Conservation (phyloP, 176 grass and related monocot genomes). For the Triticum dicoccoides region DNA sequence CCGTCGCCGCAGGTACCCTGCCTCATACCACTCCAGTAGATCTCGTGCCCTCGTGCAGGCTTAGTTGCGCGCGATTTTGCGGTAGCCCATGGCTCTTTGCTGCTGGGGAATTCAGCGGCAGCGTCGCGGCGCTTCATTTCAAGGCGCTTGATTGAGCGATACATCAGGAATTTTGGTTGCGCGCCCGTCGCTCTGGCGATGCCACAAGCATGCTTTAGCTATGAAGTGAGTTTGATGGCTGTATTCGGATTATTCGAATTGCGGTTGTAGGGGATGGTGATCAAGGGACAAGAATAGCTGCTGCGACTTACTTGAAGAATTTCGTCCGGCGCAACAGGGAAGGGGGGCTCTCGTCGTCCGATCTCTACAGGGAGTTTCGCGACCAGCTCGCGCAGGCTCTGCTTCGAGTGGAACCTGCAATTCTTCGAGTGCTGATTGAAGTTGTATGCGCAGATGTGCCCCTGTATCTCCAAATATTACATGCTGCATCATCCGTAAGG, state of each 20-base stretch:
- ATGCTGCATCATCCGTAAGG: background rate
- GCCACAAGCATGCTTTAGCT: background rate
- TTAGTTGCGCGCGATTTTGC: background rate
- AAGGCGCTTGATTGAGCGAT: background rate
- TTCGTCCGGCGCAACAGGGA: constrained; percentile 40
- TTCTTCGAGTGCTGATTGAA: constrained; percentile 79
- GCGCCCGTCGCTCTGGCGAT: background rate
- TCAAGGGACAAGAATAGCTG: constrained; percentile 70
- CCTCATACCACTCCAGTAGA: background rate
- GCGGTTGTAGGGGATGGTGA: constrained; percentile 43
- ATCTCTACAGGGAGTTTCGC: constrained; percentile 49
- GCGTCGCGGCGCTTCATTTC: background rate
- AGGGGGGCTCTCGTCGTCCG: constrained; percentile 15
- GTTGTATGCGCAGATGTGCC: constrained; percentile 43
- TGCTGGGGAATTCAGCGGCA: background rate
- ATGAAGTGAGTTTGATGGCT: background rate
- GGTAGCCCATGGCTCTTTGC: constrained; percentile 5
- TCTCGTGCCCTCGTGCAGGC: background rate
- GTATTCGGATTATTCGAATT: background rate
- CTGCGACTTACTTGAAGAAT: constrained; percentile 79
- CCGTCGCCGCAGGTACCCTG: constrained; percentile 59
- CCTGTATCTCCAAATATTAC: background rate
- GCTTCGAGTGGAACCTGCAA: constrained; percentile 54
- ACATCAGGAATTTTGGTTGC: background rate
- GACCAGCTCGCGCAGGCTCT: constrained; percentile 53